These are phyloP conservation scores for Pichia sp. DNA, from an alignment of 1,139 yeast genomes.

Conservation along the genomic window DNA sequence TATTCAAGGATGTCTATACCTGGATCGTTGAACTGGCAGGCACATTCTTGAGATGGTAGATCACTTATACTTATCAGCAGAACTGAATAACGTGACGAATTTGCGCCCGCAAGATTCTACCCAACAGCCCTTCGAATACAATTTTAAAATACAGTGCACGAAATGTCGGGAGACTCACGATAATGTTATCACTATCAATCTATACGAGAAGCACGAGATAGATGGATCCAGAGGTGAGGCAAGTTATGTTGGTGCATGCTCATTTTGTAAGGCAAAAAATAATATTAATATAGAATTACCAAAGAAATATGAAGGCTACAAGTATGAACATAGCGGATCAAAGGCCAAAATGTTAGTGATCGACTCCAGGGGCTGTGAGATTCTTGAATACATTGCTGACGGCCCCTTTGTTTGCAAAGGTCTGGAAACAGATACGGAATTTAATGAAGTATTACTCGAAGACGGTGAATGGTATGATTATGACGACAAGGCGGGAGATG, in stretches of 20 bases:
- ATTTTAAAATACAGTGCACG: constrained; percentile 68
- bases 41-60: constrained; percentile 14
- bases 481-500: constrained; percentile 75
- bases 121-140: constrained; percentile 61
- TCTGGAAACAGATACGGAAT: constrained; percentile 37
- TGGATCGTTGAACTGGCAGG: no score
- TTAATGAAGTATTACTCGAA: constrained; percentile 45
- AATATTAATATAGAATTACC: constrained; percentile 20
- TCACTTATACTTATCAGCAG: constrained; percentile 46
- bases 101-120: constrained; percentile 59
- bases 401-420: constrained; percentile 63
- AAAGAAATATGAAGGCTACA: constrained; percentile 24
- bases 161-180: constrained; percentile 73
- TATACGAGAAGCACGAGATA: constrained; percentile 52
- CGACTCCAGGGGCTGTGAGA: constrained; percentile 82
- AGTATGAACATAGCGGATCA: constrained; percentile 28
- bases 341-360: constrained; percentile 51
- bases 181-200: constrained; percentile 66
- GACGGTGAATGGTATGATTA: constrained; percentile 95
- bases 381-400: constrained; percentile 58
- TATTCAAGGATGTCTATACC: no score
- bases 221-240: constrained; percentile 78
- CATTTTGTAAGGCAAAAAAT: constrained; percentile 36
- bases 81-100: constrained; percentile 54
- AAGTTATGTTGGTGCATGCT: constrained; percentile 74